These are phyloP conservation scores for Effrenium voratum DNA, from an alignment of 73 alveolate species.

Conservation along the genomic window DNA sequence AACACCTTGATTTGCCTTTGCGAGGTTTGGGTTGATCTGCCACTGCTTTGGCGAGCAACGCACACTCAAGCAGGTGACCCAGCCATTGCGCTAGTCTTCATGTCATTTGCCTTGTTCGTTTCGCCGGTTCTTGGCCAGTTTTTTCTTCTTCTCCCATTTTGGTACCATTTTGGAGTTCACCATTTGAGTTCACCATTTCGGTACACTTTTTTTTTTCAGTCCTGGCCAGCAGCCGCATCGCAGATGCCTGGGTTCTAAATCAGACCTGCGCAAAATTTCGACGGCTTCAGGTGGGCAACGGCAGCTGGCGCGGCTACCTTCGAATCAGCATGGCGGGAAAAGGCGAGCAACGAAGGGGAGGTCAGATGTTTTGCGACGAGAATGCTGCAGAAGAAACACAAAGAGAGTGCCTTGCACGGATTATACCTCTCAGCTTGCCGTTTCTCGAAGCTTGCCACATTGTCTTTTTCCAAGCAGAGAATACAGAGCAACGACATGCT, in stretches of 20 bases:
- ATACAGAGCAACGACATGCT: no score
- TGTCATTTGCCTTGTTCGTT: neutral
- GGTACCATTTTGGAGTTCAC: neutral
- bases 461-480: no score
- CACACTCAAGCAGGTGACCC: conserved; percentile 38
- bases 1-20: neutral
- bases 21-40: conserved; percentile 84
- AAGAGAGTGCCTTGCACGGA: no score
- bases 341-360: neutral
- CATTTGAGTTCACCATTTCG: no score
- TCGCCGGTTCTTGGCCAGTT: no score
- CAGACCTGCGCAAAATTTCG: neutral
- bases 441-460: no score
- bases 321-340: neutral
- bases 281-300: conserved; percentile 41
- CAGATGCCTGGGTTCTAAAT: no score
- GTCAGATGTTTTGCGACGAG: neutral
- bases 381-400: no score
- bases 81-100: neutral
- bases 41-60: conserved; percentile 58
- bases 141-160: no score
- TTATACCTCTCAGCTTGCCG: no score
- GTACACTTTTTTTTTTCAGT: no score
- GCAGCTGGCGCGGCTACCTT: conserved; percentile 77
- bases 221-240: no score